These are phyloP conservation scores for Cichorium intybus DNA, from an alignment of 140 eudicot species.

Conservation along the genomic window DNA sequence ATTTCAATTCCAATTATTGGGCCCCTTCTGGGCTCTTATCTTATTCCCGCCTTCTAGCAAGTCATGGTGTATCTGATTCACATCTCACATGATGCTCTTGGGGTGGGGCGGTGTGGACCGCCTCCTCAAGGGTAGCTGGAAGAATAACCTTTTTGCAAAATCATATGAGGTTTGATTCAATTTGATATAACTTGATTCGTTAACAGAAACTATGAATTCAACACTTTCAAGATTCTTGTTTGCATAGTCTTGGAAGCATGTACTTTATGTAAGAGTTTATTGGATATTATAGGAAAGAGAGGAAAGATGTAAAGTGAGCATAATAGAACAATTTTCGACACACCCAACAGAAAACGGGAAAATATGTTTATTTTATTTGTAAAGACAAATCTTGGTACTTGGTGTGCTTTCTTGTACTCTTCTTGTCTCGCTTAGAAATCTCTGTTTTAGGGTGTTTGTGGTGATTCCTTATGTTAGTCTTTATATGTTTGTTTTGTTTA, in stretches of 20 bases:
- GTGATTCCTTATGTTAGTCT: no score
- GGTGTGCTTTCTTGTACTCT: no score
- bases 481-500: no score
- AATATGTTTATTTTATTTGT: neutral
- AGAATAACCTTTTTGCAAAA: neutral
- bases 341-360: conserved; percentile 2
- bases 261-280: conserved; percentile 18
- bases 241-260: conserved; percentile 27
- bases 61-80: neutral
- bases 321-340: conserved; percentile 8
- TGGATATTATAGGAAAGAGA: conserved; percentile 20
- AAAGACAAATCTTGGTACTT: no score
- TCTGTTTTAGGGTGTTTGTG: no score
- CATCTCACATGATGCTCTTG: neutral
- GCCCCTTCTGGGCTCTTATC: neutral
- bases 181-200: neutral
- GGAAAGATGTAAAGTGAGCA: conserved; percentile 17
- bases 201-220: neutral
- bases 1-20: neutral
- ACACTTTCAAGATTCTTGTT: conserved; percentile 21
- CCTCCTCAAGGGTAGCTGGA: neutral
- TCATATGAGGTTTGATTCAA: conserved; percentile 26
- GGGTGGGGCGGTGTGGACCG: no score
- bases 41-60: no score
- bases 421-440: no score